Evolutionary conservation across 75 land plant genomes (phyloP).

Genomic region (Adiantum capillusveneris): DNA sequence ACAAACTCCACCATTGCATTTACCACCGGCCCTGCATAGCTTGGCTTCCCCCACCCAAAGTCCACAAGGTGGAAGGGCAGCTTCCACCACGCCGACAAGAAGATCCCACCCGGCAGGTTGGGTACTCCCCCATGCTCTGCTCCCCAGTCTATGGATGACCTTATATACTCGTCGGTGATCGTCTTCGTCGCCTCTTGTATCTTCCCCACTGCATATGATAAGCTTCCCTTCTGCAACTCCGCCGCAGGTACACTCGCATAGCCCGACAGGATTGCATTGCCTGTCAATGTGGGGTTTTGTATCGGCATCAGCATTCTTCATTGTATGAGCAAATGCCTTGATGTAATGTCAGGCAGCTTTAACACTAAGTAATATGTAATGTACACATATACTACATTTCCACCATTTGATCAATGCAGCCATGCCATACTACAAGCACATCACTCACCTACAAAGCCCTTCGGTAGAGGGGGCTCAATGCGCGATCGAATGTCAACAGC

Average conservation of each 20-base stretch:
- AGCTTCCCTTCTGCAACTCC: constrained; percentile 6
- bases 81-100: constrained; percentile 44
- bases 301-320: no score
- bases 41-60: constrained; percentile 36
- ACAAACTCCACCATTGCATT: constrained; percentile 36
- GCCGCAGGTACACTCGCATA: constrained; percentile 23
- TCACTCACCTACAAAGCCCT: constrained; percentile 23
- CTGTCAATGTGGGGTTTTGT: no score
- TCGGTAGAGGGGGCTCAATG: constrained; percentile 16
- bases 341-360: no score
- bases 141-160: constrained; percentile 30
- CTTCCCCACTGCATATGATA: constrained; percentile 2
- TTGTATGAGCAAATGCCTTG: no score
- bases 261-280: constrained; percentile 38
- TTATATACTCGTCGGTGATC: constrained; percentile 12
- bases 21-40: constrained; percentile 32
- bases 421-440: no score
- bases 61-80: constrained; percentile 31
- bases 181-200: constrained; percentile 10
- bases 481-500: constrained; percentile 27
- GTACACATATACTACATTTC: no score
- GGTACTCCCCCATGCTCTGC: constrained; percentile 28
- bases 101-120: constrained; percentile 22
- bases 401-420: no score
- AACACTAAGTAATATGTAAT: no score